Evolutionary conservation across 768 basidiomycete genomes (phyloP).

Genomic region (Agaricus sinodeliciosus): DNA sequence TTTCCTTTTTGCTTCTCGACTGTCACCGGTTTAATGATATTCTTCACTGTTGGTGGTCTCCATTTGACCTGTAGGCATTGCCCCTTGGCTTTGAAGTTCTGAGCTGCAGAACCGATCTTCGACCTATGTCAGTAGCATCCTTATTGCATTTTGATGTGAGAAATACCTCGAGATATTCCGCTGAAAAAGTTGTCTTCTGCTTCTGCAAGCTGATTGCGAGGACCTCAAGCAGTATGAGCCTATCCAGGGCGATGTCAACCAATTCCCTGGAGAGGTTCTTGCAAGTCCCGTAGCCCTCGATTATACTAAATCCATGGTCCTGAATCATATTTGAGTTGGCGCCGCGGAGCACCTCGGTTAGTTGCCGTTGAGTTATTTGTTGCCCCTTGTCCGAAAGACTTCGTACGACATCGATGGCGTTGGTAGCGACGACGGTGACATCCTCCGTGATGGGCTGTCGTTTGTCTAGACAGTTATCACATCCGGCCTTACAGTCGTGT

Average conservation of each 20-base stretch:
- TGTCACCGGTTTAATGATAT: not conserved
- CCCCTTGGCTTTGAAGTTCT: not conserved
- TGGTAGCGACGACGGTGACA: slow-evolving; percentile 50
- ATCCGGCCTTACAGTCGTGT: slow-evolving; percentile 56
- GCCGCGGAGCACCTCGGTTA: slow-evolving; percentile 63
- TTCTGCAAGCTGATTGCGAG: slow-evolving; percentile 41
- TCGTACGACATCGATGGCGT: slow-evolving; percentile 54
- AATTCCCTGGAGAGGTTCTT: slow-evolving; percentile 43
- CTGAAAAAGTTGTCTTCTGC: slow-evolving; percentile 22
- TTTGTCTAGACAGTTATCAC: slow-evolving; percentile 75
- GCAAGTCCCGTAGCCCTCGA: slow-evolving; percentile 49
- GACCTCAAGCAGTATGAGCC: slow-evolving; percentile 43
- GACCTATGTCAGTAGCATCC: not conserved
- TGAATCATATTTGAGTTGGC: slow-evolving; percentile 39
- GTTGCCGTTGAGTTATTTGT: slow-evolving; percentile 53
- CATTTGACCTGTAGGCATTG: slow-evolving; percentile 4
- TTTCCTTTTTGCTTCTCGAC: slow-evolving; percentile 1
- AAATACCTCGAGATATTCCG: slow-evolving; percentile 46
- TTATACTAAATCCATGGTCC: slow-evolving; percentile 39
- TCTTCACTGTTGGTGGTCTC: slow-evolving; percentile 6
- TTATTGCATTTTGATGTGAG: not conserved
- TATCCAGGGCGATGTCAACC: slow-evolving; percentile 59
- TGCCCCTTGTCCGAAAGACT: slow-evolving; percentile 35
- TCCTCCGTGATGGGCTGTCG: slow-evolving; percentile 43
- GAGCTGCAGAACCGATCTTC: not conserved